Percentiles rank a stretch among this genome's conserved stretches.
Evolutionary conservation across 148 eudicot species (phyloP).

Genomic region (Chenopodium formosanum): DNA sequence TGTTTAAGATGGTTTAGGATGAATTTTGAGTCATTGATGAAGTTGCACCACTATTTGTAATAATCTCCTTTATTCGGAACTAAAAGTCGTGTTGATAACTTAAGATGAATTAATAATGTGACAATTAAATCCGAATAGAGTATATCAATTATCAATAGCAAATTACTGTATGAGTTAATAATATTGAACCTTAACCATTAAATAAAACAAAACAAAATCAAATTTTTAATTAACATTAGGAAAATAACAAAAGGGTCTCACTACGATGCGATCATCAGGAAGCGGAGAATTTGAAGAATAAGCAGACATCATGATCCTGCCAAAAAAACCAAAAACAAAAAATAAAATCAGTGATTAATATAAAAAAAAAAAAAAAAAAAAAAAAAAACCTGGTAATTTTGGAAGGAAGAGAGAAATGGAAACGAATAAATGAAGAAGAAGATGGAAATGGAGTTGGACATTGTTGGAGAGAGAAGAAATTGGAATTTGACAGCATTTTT

Average conservation of each 20-base stretch:
- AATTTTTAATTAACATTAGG: not conserved
- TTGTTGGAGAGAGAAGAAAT: not conserved
- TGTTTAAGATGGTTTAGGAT: no score
- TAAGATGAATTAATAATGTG: no score
- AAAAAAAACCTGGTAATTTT: slow-evolving; percentile 3
- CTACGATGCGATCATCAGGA: slow-evolving; percentile 23
- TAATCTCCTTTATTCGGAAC: no score
- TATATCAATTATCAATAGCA: not conserved
- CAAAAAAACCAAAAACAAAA: not conserved
- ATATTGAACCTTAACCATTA: not conserved
- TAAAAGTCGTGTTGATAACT: no score
- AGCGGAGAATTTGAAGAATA: slow-evolving; percentile 18
- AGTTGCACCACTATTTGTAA: no score
- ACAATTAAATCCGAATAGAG: not conserved
- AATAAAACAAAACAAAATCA: not conserved
- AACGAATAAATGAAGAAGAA: not conserved
- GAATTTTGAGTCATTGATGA: no score
- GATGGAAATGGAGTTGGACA: not conserved
- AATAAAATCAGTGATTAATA: not conserved
- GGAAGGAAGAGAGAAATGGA: not conserved
- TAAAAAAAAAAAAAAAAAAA: no score
- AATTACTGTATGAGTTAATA: not conserved
- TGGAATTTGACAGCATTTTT: not conserved
- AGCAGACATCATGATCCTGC: slow-evolving; percentile 25
- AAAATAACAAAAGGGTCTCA: not conserved